phyloP scores from a whole-genome alignment of 192 early-diverging fungal genomes.

The Chytriomyces sp. region DNA sequence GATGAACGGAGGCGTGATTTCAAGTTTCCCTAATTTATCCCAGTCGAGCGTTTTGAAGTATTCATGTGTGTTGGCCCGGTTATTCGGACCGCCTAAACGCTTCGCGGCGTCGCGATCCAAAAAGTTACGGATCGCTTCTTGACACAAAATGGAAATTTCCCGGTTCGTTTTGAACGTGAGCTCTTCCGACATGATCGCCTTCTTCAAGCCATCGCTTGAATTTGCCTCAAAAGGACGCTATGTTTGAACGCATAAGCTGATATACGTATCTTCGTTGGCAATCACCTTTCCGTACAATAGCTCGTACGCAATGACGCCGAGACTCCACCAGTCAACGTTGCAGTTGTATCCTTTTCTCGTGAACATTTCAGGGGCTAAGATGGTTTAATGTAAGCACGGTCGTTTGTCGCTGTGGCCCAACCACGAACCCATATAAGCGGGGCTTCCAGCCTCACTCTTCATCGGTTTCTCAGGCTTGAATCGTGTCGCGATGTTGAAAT shows the following conservation, averaged over 20 bases:
- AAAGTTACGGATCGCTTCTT: constrained; percentile 50
- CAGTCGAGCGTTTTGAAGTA: constrained; percentile 81
- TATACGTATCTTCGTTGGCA: neutral
- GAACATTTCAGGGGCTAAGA: constrained; percentile 52
- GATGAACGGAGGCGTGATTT: constrained; percentile 76
- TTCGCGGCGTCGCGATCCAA: constrained; percentile 54
- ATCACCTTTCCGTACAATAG: constrained; percentile 73
- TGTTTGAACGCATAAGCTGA: neutral
- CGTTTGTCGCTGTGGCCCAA: no score
- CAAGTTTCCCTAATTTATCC: constrained; percentile 68
- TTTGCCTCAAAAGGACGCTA: constrained; percentile 80
- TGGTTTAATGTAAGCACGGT: neutral
- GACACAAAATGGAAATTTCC: constrained; percentile 20
- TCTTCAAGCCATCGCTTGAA: constrained; percentile 70
- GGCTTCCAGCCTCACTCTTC: constrained; percentile 84
- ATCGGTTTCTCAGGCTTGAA: constrained; percentile 67
- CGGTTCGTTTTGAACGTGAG: constrained; percentile 50
- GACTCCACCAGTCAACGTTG: constrained; percentile 76
- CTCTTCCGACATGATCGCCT: constrained; percentile 70
- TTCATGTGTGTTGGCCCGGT: constrained; percentile 71
- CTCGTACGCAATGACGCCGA: constrained; percentile 80
- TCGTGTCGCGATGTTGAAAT: constrained; percentile 94
- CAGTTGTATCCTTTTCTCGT: constrained; percentile 54
- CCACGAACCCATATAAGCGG: constrained; percentile 85
- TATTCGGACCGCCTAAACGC: constrained; percentile 33